Evolutionary conservation across 495 filamentous ascomycete species (phyloP).

Genomic region (Penicillium odoratum): DNA sequence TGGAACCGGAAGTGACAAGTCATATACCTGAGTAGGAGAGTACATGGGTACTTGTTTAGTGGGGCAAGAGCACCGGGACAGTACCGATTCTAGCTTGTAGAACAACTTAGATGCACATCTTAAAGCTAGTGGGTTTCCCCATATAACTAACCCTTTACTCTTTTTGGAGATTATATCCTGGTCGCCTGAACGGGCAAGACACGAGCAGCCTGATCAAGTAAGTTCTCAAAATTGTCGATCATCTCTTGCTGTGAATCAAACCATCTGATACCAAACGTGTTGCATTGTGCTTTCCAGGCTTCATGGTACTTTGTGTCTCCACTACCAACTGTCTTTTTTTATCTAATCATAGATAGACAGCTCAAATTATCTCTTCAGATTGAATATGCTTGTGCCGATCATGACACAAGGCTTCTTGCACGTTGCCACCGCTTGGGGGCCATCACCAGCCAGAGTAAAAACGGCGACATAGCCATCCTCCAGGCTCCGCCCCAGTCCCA

Average conservation of each 20-base stretch:
- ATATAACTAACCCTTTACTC: neutral
- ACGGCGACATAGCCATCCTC: neutral
- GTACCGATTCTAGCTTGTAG: neutral
- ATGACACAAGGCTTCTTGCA: neutral
- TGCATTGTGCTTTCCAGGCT: neutral
- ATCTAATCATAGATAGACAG: neutral
- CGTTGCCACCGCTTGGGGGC: neutral
- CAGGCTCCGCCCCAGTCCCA: neutral
- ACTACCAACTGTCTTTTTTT: neutral
- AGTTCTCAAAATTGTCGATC: neutral
- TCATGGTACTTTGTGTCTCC: neutral
- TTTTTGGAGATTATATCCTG: neutral
- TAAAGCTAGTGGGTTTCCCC: neutral
- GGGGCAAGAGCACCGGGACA: too few species aligned
- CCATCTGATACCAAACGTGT: neutral
- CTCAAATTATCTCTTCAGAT: neutral
- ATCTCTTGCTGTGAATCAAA: neutral
- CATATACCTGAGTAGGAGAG: too few species aligned
- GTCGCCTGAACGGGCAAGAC: neutral
- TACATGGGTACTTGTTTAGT: too few species aligned
- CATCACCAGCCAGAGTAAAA: neutral
- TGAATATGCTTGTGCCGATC: neutral
- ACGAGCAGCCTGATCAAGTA: neutral
- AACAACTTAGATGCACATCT: neutral
- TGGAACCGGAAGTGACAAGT: too few species aligned